Conservation (phyloP, 257 asterid species). For the Dorcoceras hygrometricum region DNA sequence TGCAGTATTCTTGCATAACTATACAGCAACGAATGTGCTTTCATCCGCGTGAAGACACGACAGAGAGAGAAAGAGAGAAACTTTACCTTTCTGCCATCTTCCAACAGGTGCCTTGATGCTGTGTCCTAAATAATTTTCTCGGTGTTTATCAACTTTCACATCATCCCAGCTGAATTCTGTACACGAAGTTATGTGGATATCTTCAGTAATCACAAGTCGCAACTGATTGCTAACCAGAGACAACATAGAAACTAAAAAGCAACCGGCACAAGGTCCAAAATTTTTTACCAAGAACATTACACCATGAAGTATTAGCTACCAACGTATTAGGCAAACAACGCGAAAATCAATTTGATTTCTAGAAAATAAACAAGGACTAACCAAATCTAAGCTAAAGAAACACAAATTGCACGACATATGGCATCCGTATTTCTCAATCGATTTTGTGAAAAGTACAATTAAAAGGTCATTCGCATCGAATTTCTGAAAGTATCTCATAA, state of each 20-base stretch:
- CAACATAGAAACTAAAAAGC: background rate
- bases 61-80: background rate
- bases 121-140: conserved; percentile 94
- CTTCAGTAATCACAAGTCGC: background rate
- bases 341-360: background rate
- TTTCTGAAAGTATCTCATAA: conserved; percentile 15
- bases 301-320: background rate
- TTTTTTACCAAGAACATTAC: no score
- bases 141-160: conserved; percentile 89
- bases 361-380: background rate
- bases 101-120: conserved; percentile 97
- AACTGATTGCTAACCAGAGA: background rate
- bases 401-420: background rate
- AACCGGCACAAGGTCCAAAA: background rate
- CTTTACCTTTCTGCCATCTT: conserved; percentile 98
- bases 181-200: background rate
- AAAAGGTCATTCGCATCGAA: background rate
- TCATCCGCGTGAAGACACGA: background rate
- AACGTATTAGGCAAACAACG: background rate
- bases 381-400: background rate
- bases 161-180: conserved; percentile 99
- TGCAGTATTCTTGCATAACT: background rate
- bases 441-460: no score
- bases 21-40: background rate
- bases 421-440: background rate